These are phyloP conservation scores for Shiraia sp. DNA, from an alignment of 2,329 filamentous ascomycete genomes.

Conservation along the genomic window DNA sequence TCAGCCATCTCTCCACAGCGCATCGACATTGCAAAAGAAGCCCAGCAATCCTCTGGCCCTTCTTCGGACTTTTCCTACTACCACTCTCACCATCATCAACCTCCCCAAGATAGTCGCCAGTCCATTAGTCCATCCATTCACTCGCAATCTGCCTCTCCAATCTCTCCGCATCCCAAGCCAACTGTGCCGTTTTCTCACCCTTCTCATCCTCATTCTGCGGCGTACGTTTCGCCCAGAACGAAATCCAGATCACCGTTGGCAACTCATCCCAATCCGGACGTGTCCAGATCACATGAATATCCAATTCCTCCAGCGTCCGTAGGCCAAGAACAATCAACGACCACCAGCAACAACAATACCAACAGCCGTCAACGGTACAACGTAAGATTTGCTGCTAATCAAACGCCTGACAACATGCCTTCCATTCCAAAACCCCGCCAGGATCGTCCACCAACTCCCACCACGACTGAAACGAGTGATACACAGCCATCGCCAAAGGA, in stretches of 20 bases:
- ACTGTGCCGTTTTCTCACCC: background rate
- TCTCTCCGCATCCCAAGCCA: background rate
- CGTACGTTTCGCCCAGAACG: too few species aligned
- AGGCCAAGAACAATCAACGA: too few species aligned
- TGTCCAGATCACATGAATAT: too few species aligned
- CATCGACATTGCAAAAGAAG: constrained; percentile 18
- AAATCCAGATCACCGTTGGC: too few species aligned
- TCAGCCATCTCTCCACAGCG: constrained; percentile 22
- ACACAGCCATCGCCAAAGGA: too few species aligned
- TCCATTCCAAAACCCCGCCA: constrained; percentile 20
- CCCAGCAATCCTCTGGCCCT: constrained; percentile 9
- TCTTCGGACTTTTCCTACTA: constrained; percentile 13
- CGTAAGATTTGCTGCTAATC: constrained; percentile 28
- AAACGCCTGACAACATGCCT: constrained; percentile 23
- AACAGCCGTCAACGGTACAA: constrained; percentile 30
- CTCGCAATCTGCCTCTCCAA: constrained; percentile 3
- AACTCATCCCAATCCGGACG: background rate
- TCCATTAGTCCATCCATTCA: constrained; percentile 3
- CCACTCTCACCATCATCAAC: constrained; percentile 14
- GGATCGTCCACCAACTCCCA: constrained; percentile 18
- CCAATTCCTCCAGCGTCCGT: constrained; percentile 2
- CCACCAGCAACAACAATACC: constrained; percentile 9
- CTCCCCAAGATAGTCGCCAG: constrained; percentile 9
- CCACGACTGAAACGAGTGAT: too few species aligned
- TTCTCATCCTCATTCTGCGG: background rate